Evolutionary conservation across 176 grass and related monocot species (phyloP).

Genomic region (Panicum miliaceum): DNA sequence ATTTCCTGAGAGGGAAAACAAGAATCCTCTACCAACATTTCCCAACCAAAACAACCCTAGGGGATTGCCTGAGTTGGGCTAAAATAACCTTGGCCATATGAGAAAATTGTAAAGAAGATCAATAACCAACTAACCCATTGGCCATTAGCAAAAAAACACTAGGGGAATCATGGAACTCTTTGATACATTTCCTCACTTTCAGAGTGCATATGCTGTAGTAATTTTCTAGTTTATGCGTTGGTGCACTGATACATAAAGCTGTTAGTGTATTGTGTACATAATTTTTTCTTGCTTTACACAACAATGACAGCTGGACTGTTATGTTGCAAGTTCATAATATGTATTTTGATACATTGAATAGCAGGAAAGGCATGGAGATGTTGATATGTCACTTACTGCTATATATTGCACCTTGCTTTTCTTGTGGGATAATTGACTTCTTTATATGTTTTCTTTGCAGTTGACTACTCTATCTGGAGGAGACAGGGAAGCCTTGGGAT

Average conservation of each 20-base stretch:
- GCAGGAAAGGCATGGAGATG: not conserved
- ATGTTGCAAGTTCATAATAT: constrained; percentile 18
- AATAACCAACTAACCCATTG: too few relatives aligned
- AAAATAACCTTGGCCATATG: too few relatives aligned
- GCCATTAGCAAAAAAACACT: too few relatives aligned
- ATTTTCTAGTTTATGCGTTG: not conserved
- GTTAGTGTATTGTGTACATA: not conserved
- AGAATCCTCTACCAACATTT: too few relatives aligned
- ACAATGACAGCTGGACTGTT: not conserved
- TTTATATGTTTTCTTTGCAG: constrained; percentile 49
- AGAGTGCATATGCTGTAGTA: not conserved
- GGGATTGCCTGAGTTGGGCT: too few relatives aligned
- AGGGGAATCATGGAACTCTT: too few relatives aligned
- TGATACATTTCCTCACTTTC: not conserved
- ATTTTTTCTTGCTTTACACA: constrained; percentile 8
- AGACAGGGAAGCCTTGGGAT: constrained; percentile 80
- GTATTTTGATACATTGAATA: constrained; percentile 13
- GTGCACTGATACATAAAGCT: not conserved
- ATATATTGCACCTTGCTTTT: not conserved
- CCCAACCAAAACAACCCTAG: too few relatives aligned
- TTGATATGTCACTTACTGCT: not conserved
- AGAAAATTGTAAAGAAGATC: too few relatives aligned
- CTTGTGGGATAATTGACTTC: not conserved
- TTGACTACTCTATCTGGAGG: constrained; percentile 75
- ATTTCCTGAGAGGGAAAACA: too few relatives aligned